Conservation (phyloP, 2,329 filamentous ascomycete genomes). For the Phialophora chinensis region DNA sequence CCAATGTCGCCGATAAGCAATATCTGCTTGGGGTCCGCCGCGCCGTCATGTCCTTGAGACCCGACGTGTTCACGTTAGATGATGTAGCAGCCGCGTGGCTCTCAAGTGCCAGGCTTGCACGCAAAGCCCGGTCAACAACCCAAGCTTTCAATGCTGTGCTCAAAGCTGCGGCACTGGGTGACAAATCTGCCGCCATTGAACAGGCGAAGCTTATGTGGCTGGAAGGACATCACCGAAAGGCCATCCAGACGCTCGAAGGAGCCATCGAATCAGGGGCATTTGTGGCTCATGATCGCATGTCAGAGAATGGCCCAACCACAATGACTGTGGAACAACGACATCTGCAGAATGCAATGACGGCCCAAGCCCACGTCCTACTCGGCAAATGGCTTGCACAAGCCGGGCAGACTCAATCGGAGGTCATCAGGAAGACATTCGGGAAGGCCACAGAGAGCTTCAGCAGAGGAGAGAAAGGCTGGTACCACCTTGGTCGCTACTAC, state of each 20-base stretch:
- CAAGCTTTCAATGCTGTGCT: slow-evolving; percentile 94
- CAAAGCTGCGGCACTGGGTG: slow-evolving; percentile 81
- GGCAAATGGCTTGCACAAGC: slow-evolving; percentile 96
- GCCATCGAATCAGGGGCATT: slow-evolving; percentile 85
- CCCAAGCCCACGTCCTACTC: slow-evolving; percentile 81
- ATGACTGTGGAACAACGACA: slow-evolving; percentile 51
- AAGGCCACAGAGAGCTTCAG: slow-evolving; percentile 63
- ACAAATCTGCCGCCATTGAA: slow-evolving; percentile 88
- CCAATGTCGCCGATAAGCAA: slow-evolving; percentile 90
- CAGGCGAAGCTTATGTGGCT: slow-evolving; percentile 93
- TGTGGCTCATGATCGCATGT: slow-evolving; percentile 53
- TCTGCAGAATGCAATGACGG: slow-evolving; percentile 58
- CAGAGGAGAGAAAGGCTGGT: slow-evolving; percentile 93
- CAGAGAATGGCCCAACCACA: slow-evolving; percentile 46
- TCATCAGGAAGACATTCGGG: slow-evolving; percentile 81
- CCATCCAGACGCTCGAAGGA: slow-evolving; percentile 86
- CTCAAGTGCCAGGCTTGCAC: slow-evolving; percentile 79
- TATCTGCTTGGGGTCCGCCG: slow-evolving; percentile 85
- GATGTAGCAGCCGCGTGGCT: slow-evolving; percentile 88
- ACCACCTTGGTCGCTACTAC: slow-evolving; percentile 95
- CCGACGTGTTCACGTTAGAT: slow-evolving; percentile 65
- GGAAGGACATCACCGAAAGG: slow-evolving; percentile 90
- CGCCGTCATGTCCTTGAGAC: slow-evolving; percentile 81
- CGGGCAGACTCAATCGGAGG: slow-evolving; percentile 86
- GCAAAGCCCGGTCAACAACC: slow-evolving; percentile 81